These are phyloP conservation scores for Asparagopsis taxiformis DNA, from an alignment of 31 red algal genomes.

Conservation along the genomic window DNA sequence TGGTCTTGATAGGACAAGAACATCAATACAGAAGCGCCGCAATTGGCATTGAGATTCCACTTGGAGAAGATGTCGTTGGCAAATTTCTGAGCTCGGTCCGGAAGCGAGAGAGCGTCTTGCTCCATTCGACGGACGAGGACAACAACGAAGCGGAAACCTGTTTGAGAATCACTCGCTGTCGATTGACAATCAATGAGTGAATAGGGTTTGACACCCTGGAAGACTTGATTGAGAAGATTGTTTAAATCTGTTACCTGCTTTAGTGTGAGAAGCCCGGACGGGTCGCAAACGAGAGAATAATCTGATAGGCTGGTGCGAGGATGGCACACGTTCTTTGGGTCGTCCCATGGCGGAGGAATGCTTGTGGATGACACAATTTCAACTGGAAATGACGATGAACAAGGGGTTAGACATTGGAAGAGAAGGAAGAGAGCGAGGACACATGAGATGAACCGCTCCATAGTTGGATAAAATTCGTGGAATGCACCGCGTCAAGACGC, in stretches of 20 bases:
- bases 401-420: neutral
- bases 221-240: conserved; percentile 8
- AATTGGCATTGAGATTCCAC: conserved; percentile 14
- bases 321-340: conserved; percentile 14
- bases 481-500: no score
- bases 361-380: conserved; percentile 20
- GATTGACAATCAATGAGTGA: conserved; percentile 8
- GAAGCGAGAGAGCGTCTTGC: conserved; percentile 15
- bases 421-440: no score
- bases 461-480: no score
- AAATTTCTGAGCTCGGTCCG: conserved; percentile 35
- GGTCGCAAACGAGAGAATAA: conserved; percentile 28
- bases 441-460: no score
- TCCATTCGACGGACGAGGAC: conserved; percentile 36
- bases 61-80: conserved; percentile 16
- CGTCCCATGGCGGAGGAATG: conserved; percentile 32
- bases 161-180: neutral
- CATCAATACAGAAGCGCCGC: conserved; percentile 20
- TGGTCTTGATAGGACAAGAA: conserved; percentile 27
- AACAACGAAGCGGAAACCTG: conserved; percentile 31
- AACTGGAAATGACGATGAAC: neutral
- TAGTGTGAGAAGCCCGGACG: conserved; percentile 17
- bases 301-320: neutral
- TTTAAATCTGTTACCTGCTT: conserved; percentile 6
- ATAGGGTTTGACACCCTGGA: conserved; percentile 12